Conservation (phyloP, 2,329 filamentous ascomycete genomes). For the Talaromyces verruculosus region DNA sequence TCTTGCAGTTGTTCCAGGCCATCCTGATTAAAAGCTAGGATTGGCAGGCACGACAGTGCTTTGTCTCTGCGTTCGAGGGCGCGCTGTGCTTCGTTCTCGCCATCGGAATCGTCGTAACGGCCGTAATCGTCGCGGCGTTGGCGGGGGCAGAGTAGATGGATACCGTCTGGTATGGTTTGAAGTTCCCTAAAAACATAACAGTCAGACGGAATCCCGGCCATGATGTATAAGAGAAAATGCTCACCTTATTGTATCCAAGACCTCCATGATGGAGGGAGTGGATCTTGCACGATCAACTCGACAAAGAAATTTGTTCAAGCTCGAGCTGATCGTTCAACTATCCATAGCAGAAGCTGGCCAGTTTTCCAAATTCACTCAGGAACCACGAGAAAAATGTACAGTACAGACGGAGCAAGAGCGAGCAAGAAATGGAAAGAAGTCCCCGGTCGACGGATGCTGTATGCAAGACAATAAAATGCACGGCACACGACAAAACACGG, state of each 20-base stretch:
- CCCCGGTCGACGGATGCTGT: neutral
- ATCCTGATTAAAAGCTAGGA: conserved; percentile 66
- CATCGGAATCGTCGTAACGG: conserved; percentile 61
- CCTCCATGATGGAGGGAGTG: conserved; percentile 36
- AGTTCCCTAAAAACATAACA: conserved; percentile 37
- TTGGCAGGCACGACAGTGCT: conserved; percentile 66
- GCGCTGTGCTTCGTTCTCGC: conserved; percentile 54
- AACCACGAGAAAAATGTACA: neutral
- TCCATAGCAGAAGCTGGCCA: conserved; percentile 1
- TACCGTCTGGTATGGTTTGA: conserved; percentile 46
- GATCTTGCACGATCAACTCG: neutral
- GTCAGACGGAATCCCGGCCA: neutral
- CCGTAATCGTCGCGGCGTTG: conserved; percentile 61
- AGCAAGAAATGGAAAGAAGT: neutral
- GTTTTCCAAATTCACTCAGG: no score
- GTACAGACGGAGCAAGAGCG: neutral
- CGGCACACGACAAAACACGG: neutral
- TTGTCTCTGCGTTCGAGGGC: conserved; percentile 59
- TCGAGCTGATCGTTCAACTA: neutral
- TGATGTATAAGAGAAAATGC: conserved; percentile 13
- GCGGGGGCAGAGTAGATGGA: conserved; percentile 69
- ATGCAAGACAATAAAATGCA: neutral
- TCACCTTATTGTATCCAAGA: conserved; percentile 45
- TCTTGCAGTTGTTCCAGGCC: conserved; percentile 60
- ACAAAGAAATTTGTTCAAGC: neutral